Percentiles rank a stretch among this genome's conserved stretches.
Conservation (phyloP, 768 basidiomycete species). For the Pulveroboletus sp. region DNA sequence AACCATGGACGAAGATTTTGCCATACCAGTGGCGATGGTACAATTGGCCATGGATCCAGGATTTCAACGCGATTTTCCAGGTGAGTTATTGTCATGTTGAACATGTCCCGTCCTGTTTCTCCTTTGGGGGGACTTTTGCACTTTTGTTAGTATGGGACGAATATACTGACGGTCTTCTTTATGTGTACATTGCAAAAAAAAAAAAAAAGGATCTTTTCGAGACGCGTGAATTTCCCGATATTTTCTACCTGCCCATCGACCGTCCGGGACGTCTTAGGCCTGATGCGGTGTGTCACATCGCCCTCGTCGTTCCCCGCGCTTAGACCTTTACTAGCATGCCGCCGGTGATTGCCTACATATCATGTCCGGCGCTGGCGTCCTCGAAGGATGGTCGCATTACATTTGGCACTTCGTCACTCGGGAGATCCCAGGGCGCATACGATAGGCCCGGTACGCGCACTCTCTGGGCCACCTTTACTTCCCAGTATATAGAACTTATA, state of each 20-base stretch:
- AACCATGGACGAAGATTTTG: slow-evolving; percentile 44
- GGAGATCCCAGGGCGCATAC: slow-evolving; percentile 30
- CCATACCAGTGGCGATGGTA: slow-evolving; percentile 48
- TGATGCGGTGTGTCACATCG: slow-evolving; percentile 47
- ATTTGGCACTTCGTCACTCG: slow-evolving; percentile 45
- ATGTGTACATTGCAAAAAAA: background rate
- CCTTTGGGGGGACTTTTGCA: too few relatives aligned
- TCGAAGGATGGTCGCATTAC: slow-evolving; percentile 50
- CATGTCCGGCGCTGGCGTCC: slow-evolving; percentile 42
- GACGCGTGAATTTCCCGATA: slow-evolving; percentile 43
- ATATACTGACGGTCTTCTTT: slow-evolving; percentile 3
- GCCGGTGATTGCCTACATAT: slow-evolving; percentile 45
- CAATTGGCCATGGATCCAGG: slow-evolving; percentile 60
- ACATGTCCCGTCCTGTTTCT: background rate
- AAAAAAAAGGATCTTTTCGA: slow-evolving; percentile 37
- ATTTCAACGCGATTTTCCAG: slow-evolving; percentile 56
- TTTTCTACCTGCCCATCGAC: slow-evolving; percentile 59
- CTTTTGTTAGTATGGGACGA: background rate
- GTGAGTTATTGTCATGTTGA: slow-evolving; percentile 29
- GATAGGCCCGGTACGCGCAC: slow-evolving; percentile 4
- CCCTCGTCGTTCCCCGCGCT: background rate
- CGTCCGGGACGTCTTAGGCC: slow-evolving; percentile 57
- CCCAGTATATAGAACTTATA: background rate
- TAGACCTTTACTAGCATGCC: slow-evolving; percentile 31
- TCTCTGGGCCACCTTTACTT: too few relatives aligned